Evolutionary conservation across 1,284 basidiomycete species (phyloP).

Genomic region (Bjerkandera adusta): DNA sequence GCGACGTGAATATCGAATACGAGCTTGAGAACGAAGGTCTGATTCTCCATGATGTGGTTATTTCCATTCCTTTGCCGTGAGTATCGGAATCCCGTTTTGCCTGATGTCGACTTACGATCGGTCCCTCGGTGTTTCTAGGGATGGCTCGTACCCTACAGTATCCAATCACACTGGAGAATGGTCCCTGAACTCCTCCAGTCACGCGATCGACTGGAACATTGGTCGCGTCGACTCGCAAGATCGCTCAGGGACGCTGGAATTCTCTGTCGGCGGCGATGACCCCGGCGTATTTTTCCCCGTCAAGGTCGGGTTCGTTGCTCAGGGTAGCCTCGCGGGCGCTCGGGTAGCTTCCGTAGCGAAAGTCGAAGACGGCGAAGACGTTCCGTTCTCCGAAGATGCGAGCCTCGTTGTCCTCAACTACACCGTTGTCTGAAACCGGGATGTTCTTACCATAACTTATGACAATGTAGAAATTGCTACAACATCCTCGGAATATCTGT

Average conservation of each 20-base stretch:
- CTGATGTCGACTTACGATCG: not conserved
- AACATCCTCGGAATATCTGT: no score
- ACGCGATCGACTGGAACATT: constrained; percentile 85
- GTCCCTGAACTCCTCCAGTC: constrained; percentile 76
- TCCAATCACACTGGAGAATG: constrained; percentile 77
- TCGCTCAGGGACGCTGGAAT: constrained; percentile 82
- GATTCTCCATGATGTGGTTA: constrained; percentile 80
- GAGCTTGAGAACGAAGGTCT: constrained; percentile 88
- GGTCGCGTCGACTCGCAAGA: constrained; percentile 57
- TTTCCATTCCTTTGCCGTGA: constrained; percentile 91
- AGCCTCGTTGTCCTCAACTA: constrained; percentile 46
- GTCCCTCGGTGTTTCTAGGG: constrained; percentile 37
- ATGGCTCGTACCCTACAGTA: constrained; percentile 85
- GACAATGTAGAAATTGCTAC: no score
- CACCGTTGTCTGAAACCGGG: constrained; percentile 3
- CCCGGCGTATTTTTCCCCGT: constrained; percentile 92
- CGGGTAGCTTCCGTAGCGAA: constrained; percentile 56
- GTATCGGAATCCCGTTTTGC: constrained; percentile 34
- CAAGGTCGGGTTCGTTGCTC: constrained; percentile 76
- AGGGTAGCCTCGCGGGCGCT: constrained; percentile 77
- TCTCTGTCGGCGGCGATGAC: constrained; percentile 84
- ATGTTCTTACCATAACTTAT: no score
- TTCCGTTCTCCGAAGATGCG: constrained; percentile 78
- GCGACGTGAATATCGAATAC: constrained; percentile 95
- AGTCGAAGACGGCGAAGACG: constrained; percentile 57